These are phyloP conservation scores for Geranium rotundifolium DNA, from an alignment of 345 rosid genomes.

Conservation along the genomic window DNA sequence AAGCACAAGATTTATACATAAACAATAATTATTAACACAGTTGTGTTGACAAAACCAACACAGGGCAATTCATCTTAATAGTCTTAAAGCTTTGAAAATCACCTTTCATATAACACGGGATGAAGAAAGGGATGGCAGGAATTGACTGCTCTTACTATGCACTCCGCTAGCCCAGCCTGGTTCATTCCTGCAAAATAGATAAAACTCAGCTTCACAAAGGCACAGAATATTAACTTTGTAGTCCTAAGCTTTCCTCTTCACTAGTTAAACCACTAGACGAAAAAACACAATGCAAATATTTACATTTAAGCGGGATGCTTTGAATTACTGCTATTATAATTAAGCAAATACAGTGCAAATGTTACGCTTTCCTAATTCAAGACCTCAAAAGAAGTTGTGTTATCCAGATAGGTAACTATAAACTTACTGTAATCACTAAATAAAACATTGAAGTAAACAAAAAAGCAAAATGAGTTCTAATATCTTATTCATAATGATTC, in stretches of 20 bases:
- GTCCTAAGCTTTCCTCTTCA: too few relatives aligned
- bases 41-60: too few relatives aligned
- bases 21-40: too few relatives aligned
- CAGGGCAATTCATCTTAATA: neutral
- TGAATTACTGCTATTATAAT: too few relatives aligned
- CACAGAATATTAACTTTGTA: too few relatives aligned
- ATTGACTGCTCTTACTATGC: conserved; percentile 85
- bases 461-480: neutral
- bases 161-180: conserved; percentile 94
- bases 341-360: too few relatives aligned
- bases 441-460: neutral
- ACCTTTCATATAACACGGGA: conserved; percentile 87
- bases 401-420: neutral
- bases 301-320: too few relatives aligned
- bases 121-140: conserved; percentile 77
- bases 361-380: too few relatives aligned
- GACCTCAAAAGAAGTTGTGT: too few relatives aligned
- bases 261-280: too few relatives aligned
- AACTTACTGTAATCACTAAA: neutral
- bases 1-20: conserved; percentile 7
- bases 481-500: neutral
- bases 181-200: conserved; percentile 54
- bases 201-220: neutral
- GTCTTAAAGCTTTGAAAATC: conserved; percentile 6
- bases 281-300: too few relatives aligned